phyloP scores from a whole-genome alignment of 352 stramenopile genomes.

The Phytophthora tentaculata region DNA sequence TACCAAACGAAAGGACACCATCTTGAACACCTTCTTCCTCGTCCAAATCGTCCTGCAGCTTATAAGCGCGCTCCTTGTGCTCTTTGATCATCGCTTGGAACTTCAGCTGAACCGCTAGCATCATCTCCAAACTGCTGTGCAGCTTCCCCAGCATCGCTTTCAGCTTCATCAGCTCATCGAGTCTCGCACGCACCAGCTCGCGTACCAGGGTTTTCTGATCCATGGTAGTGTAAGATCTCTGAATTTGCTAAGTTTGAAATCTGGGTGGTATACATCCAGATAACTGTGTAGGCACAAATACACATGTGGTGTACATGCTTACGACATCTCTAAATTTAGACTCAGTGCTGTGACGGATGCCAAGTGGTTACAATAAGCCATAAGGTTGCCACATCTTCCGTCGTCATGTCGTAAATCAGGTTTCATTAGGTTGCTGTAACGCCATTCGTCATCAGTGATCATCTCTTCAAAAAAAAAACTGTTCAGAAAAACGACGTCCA shows the following conservation, averaged over 20 bases:
- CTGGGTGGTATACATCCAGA: background rate
- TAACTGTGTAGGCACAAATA: too few relatives aligned
- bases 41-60: background rate
- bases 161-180: background rate
- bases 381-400: too few relatives aligned
- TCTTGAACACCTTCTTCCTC: background rate
- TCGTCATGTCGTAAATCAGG: background rate
- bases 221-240: background rate
- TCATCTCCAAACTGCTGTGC: background rate
- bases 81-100: background rate
- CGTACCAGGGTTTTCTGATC: background rate
- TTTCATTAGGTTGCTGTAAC: background rate
- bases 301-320: background rate
- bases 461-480: too few relatives aligned
- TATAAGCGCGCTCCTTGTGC: background rate
- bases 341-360: too few relatives aligned
- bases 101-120: background rate
- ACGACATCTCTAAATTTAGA: background rate
- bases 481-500: too few relatives aligned
- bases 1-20: background rate
- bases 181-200: background rate
- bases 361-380: background rate
- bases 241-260: background rate
- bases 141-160: background rate
- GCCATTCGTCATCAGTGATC: too few relatives aligned